Evolutionary conservation across 768 basidiomycete genomes (phyloP).

Genomic region (Suillus americanus): DNA sequence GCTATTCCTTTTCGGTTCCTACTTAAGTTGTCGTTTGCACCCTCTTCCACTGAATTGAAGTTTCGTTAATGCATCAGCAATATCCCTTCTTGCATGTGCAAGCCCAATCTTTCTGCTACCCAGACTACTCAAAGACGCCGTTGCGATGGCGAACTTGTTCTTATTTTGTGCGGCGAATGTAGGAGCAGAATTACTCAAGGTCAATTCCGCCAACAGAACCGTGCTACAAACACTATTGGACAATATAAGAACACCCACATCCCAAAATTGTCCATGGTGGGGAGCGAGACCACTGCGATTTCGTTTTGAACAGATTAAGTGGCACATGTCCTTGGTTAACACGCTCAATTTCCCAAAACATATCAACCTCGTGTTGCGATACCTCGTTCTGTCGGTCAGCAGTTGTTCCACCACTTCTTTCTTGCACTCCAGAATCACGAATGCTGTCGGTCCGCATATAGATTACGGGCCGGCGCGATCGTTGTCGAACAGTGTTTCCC

Average conservation of each 20-base stretch:
- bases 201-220: not conserved
- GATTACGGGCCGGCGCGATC: not conserved
- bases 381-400: not conserved
- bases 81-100: conserved; percentile 3
- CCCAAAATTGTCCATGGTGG: not conserved
- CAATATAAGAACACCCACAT: not conserved
- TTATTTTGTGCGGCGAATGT: not conserved
- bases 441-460: not conserved
- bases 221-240: not conserved
- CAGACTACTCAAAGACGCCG: conserved; percentile 3
- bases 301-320: not conserved
- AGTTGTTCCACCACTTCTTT: not conserved
- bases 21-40: not conserved
- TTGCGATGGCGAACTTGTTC: conserved; percentile 7
- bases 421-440: not conserved
- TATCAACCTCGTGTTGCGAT: not conserved
- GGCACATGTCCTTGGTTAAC: not conserved
- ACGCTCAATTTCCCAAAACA: not conserved
- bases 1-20: conserved; percentile 7
- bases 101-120: conserved; percentile 5
- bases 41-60: not conserved
- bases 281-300: not conserved
- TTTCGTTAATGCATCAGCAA: not conserved
- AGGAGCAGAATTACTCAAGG: not conserved
- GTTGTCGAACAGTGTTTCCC: not conserved